phyloP scores from a whole-genome alignment of 192 early-diverging fungal genomes.

The Coemansia sp. region DNA sequence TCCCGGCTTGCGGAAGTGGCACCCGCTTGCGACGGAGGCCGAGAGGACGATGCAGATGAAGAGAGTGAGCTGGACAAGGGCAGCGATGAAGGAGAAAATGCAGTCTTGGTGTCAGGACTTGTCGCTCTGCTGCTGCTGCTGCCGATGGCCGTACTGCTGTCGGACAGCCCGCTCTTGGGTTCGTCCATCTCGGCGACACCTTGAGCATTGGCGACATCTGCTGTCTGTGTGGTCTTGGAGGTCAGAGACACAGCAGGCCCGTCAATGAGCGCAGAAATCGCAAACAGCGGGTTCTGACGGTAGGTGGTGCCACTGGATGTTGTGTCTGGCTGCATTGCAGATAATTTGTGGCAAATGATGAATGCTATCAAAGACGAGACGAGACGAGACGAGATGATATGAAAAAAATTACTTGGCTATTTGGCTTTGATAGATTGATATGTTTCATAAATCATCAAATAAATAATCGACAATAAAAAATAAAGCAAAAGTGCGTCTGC shows the following conservation, averaged over 20 bases:
- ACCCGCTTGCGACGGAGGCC: neutral
- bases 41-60: neutral
- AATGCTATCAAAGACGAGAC: neutral
- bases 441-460: neutral
- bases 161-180: no score
- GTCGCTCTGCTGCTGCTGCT: neutral
- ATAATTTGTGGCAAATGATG: no score
- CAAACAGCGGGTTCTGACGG: slow-evolving; percentile 2
- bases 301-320: neutral
- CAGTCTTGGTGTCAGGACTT: neutral
- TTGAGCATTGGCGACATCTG: neutral
- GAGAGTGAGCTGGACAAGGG: no score
- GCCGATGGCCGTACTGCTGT: no score
- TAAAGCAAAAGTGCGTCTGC: neutral
- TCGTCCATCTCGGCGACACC: no score
- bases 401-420: neutral
- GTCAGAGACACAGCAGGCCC: neutral
- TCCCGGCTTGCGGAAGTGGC: neutral
- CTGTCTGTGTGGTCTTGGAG: neutral
- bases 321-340: neutral
- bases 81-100: no score
- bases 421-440: no score
- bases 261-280: slow-evolving; percentile 10
- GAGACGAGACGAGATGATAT: neutral
- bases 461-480: neutral